Evolutionary conservation across 116 monocot species (phyloP).

Genomic region (Cymodocea nodosa): DNA sequence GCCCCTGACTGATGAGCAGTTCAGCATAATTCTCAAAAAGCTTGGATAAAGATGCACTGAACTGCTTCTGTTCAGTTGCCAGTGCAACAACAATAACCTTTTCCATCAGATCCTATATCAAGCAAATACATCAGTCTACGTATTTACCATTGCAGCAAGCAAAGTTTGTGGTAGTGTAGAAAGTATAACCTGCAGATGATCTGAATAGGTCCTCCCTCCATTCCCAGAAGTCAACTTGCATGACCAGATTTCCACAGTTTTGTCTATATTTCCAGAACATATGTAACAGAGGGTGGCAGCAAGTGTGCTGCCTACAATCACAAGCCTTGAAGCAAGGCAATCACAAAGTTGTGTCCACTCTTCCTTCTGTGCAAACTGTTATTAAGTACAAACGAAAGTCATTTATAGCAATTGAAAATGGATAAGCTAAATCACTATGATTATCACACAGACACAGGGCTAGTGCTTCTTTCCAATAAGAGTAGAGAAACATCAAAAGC

Average conservation of each 20-base stretch:
- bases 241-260: constrained; percentile 98
- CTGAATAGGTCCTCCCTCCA: constrained; percentile 68
- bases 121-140: background rate
- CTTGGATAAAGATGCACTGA: constrained; percentile 75
- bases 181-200: constrained; percentile 76
- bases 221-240: constrained; percentile 41
- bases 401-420: too few species aligned
- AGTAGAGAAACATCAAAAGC: too few species aligned
- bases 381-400: background rate
- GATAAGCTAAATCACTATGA: too few species aligned
- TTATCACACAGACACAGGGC: too few species aligned
- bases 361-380: constrained; percentile 84
- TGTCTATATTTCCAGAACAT: constrained; percentile 97
- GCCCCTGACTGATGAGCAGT: constrained; percentile 89
- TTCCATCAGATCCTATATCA: constrained; percentile 89
- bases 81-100: constrained; percentile 75
- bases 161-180: background rate
- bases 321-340: constrained; percentile 72
- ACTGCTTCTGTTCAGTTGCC: constrained; percentile 83
- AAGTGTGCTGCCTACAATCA: constrained; percentile 57
- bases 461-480: too few species aligned
- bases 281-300: constrained; percentile 98
- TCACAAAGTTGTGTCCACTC: constrained; percentile 93
- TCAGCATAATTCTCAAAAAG: constrained; percentile 97
- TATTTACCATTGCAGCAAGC: background rate